Evolutionary conservation across 176 grass and related monocot genomes (phyloP), one percentile per base, ranked within the genome.

Genomic region (Otatea glauca): DNA sequence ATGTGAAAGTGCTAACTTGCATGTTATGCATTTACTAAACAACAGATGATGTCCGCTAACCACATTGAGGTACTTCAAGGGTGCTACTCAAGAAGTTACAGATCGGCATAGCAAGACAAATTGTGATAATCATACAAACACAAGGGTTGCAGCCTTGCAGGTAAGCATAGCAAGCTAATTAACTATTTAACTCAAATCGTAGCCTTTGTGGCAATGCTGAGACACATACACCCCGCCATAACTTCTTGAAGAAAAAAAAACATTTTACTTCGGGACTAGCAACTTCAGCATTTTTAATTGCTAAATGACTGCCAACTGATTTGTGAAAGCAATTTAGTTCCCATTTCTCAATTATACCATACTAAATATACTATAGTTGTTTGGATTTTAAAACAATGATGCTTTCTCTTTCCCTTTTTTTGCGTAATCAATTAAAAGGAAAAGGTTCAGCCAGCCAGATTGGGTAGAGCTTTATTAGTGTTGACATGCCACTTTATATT

Each of bases 381-480:
- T 37, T 11, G 1, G 2, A 8, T 21, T 79, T 70, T 62, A 5
- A 51, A 69, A 71, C 1, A 18, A 70, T 51, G 9, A 42, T 41
- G 16, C 0, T 49, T 27, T 55, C 9, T 51, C 37, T 63, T 29
- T 48, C n/a, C 2, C 11, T 23, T 23, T 44, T 44, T 75, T 73
- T 34, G 68, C 39, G 9, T 59, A 60, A 42, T 58, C 9, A 82
- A 71, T 38, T 59, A 34, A 72, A 29, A 60, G 15, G 1, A 69
- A 2, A 71, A 17, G 23, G 41, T 37, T 72, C 65, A 71, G 47
- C 12, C 20, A 70, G 34, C 21, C 38, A 72, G 6, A 71, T 61
- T 48, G 21, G 54, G 47, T 45, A 87, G 37, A 65, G 2, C 66
- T 76, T 54, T n/a, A 49, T 83, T 80, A 69, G 29, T n/a, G 16